phyloP scores from a whole-genome alignment of 2,329 filamentous ascomycete genomes.

The Uncinocarpus reesii region DNA sequence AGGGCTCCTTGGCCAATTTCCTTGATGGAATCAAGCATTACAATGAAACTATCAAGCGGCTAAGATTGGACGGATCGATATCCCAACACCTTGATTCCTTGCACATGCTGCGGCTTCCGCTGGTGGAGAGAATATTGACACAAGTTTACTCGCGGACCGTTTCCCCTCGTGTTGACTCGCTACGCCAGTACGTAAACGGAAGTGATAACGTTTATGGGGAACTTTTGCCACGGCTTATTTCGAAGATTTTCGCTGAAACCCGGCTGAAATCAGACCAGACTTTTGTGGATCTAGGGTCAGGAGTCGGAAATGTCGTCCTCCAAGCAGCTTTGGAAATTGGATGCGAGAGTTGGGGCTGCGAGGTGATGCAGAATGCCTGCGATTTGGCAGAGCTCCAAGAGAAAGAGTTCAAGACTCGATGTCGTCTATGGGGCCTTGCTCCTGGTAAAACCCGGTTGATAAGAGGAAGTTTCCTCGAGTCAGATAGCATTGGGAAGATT shows the following conservation, averaged over 20 bases:
- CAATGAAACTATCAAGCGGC: slow-evolving; percentile 57
- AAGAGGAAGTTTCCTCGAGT: slow-evolving; percentile 72
- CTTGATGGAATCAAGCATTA: slow-evolving; percentile 62
- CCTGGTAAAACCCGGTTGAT: slow-evolving; percentile 71
- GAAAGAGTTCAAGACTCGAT: slow-evolving; percentile 72
- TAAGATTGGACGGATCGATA: slow-evolving; percentile 62
- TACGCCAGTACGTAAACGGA: slow-evolving; percentile 78
- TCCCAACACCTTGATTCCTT: slow-evolving; percentile 59
- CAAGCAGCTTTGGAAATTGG: slow-evolving; percentile 89
- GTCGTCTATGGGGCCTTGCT: slow-evolving; percentile 76
- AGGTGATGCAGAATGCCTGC: slow-evolving; percentile 88
- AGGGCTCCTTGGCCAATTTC: slow-evolving; percentile 61
- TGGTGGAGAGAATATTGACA: slow-evolving; percentile 69
- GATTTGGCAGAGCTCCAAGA: slow-evolving; percentile 70
- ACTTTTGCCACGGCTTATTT: slow-evolving; percentile 72
- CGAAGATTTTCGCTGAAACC: slow-evolving; percentile 68
- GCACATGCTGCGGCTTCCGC: slow-evolving; percentile 58
- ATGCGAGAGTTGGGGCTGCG: slow-evolving; percentile 90
- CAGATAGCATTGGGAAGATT: slow-evolving; percentile 57
- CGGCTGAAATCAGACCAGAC: slow-evolving; percentile 70
- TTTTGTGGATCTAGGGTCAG: slow-evolving; percentile 90
- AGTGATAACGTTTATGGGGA: slow-evolving; percentile 94
- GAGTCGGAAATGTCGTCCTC: slow-evolving; percentile 89
- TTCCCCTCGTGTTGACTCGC: slow-evolving; percentile 71
- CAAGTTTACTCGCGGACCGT: slow-evolving; percentile 91